A percentile compares a stretch with the other conserved stretches of the same genome.
Conservation (phyloP, 2,329 filamentous ascomycete genomes). For the Cercospora sp. region DNA sequence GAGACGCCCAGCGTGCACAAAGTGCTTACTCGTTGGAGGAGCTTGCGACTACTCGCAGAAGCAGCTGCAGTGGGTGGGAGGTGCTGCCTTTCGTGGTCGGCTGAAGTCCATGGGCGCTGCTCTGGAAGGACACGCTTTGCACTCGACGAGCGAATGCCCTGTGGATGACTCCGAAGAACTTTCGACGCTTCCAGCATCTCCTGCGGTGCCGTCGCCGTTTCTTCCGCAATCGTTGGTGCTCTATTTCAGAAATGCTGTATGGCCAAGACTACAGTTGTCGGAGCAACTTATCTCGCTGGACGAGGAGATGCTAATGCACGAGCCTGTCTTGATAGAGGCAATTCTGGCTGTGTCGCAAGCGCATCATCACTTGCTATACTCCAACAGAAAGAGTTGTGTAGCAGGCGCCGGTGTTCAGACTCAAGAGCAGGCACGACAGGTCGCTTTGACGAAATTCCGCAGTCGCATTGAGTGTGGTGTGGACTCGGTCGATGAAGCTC, state of each 20-base stretch:
- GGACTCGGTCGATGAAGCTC: conserved; percentile 1
- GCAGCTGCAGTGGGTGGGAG: conserved; percentile 16
- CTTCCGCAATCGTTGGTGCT: not conserved
- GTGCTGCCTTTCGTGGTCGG: conserved; percentile 9
- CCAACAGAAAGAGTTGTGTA: not conserved
- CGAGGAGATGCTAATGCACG: conserved; percentile 11
- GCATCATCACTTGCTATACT: conserved; percentile 8
- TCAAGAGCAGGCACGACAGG: conserved; percentile 7
- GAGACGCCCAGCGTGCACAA: conserved; percentile 1
- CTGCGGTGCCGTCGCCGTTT: not conserved
- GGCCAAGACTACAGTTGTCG: conserved; percentile 13
- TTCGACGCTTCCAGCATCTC: not conserved
- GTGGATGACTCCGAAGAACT: not conserved
- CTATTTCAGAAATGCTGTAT: conserved; percentile 10
- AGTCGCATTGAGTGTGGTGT: conserved; percentile 9
- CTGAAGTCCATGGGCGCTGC: not conserved
- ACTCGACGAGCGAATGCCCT: not conserved
- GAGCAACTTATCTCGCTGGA: conserved; percentile 10
- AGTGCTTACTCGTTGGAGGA: not conserved
- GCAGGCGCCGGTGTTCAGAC: not conserved
- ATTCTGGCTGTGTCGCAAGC: conserved; percentile 15
- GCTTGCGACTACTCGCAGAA: conserved; percentile 10
- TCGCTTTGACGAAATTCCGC: conserved; percentile 12
- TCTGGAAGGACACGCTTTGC: not conserved
- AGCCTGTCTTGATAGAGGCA: conserved; percentile 4